These are phyloP conservation scores for Penicillium antarcticum DNA, from an alignment of 495 filamentous ascomycete genomes.

Conservation along the genomic window DNA sequence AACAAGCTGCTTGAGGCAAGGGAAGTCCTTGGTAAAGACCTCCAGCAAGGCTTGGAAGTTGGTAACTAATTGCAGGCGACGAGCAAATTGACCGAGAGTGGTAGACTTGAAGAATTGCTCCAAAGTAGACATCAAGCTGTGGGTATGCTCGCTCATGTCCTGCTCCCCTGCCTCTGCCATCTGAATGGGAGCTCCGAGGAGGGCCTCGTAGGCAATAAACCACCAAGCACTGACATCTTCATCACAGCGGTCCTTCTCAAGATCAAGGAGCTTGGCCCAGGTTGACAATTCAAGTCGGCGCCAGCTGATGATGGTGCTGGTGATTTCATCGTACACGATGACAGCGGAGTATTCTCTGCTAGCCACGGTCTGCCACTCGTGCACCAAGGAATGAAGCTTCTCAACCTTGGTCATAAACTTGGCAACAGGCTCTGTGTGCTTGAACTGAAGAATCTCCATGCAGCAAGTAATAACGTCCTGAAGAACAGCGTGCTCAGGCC, in stretches of 20 bases:
- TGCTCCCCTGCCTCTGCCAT: conserved; percentile 50
- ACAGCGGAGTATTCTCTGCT: conserved; percentile 71
- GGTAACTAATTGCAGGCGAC: conserved; percentile 67
- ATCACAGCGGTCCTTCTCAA: conserved; percentile 70
- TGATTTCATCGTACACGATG: conserved; percentile 68
- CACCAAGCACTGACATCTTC: conserved; percentile 86
- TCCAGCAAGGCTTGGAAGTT: conserved; percentile 56
- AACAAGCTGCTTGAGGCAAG: conserved; percentile 45
- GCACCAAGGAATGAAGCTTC: conserved; percentile 72
- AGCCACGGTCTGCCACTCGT: conserved; percentile 92
- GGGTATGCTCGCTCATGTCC: conserved; percentile 59
- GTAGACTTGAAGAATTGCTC: conserved; percentile 71
- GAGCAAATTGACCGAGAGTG: conserved; percentile 72
- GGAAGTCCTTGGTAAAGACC: conserved; percentile 52
- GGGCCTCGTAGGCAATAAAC: conserved; percentile 89
- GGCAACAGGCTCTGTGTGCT: conserved; percentile 80
- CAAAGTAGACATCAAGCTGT: conserved; percentile 66
- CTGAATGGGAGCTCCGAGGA: conserved; percentile 71
- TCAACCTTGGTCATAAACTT: conserved; percentile 81
- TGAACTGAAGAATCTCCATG: conserved; percentile 67
- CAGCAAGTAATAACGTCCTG: conserved; percentile 72
- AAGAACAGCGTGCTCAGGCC: conserved; percentile 73
- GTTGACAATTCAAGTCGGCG: conserved; percentile 84
- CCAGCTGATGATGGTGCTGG: conserved; percentile 77
- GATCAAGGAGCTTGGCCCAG: conserved; percentile 87